Evolutionary conservation across 257 asterid genomes (phyloP).

Genomic region (Scutellaria barbata): DNA sequence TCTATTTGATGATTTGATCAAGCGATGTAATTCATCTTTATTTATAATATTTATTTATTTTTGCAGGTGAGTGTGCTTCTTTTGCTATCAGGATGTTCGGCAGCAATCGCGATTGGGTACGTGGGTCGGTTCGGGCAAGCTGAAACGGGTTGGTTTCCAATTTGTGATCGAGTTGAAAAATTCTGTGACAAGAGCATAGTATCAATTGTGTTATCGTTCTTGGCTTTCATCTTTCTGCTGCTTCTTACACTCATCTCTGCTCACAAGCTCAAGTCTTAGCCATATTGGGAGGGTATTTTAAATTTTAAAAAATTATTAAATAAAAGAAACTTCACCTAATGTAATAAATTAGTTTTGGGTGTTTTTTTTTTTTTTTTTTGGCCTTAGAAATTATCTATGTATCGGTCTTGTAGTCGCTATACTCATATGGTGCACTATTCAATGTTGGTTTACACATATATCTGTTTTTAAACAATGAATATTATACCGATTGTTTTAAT

Average conservation of each 20-base stretch:
- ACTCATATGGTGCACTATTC: neutral
- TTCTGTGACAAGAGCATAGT: slow-evolving; percentile 41
- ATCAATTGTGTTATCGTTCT: slow-evolving; percentile 39
- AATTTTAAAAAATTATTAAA: too few relatives aligned
- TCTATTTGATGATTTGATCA: neutral
- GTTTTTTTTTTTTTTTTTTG: neutral
- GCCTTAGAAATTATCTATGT: neutral
- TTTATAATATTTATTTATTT: neutral
- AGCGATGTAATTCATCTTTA: too few relatives aligned
- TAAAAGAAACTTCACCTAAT: neutral
- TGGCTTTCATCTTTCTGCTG: slow-evolving; percentile 43
- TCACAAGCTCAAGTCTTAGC: slow-evolving; percentile 42
- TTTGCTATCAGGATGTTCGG: slow-evolving; percentile 51
- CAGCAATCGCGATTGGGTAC: slow-evolving; percentile 46
- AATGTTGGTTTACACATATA: neutral
- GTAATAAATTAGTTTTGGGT: slow-evolving; percentile 9
- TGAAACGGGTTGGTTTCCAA: slow-evolving; percentile 41
- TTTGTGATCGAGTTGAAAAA: slow-evolving; percentile 43
- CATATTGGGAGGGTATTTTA: neutral
- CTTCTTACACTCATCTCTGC: slow-evolving; percentile 47
- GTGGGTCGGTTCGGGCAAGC: slow-evolving; percentile 48
- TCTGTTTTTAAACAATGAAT: too few relatives aligned
- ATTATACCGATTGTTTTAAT: too few relatives aligned
- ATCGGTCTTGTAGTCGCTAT: too few relatives aligned
- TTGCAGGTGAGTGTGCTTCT: slow-evolving; percentile 45